Percentiles rank a stretch among this genome's conserved stretches.
phyloP scores from a whole-genome alignment of 768 basidiomycete species.

The Lactarius psammicola region DNA sequence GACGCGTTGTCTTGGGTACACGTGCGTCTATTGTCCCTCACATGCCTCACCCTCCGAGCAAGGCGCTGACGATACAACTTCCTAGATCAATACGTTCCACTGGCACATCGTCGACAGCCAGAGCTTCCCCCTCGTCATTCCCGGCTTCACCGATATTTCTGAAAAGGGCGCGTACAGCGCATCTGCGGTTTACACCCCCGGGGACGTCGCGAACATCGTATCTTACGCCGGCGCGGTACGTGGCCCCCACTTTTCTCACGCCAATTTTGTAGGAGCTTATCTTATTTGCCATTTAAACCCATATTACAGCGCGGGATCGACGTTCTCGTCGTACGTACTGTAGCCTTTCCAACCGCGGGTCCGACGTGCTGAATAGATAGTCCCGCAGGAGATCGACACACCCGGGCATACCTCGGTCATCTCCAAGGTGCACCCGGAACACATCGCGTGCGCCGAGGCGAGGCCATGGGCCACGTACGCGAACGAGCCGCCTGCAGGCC shows the following conservation, averaged over 20 bases:
- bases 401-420: constrained; percentile 80
- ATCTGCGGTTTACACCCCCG: constrained; percentile 36
- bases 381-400: constrained; percentile 67
- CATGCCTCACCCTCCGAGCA: no score
- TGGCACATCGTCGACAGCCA: constrained; percentile 53
- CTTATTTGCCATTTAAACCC: neutral
- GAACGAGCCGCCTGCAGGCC: constrained; percentile 77
- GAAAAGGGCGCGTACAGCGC: constrained; percentile 46
- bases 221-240: constrained; percentile 46
- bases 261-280: neutral
- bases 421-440: constrained; percentile 63
- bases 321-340: constrained; percentile 43
- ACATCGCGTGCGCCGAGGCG: constrained; percentile 61
- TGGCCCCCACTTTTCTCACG: neutral
- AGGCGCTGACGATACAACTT: constrained; percentile 30
- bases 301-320: constrained; percentile 46
- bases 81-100: constrained; percentile 47
- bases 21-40: constrained; percentile 26
- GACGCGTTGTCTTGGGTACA: constrained; percentile 19
- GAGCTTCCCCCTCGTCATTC: constrained; percentile 47
- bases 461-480: constrained; percentile 62
- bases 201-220: constrained; percentile 42
- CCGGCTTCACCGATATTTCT: constrained; percentile 40
- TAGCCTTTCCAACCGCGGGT: neutral
- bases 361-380: constrained; percentile 31